Base-by-base conservation (phyloP, 2,329 filamentous ascomycete genomes). In the Blumeria hordei region DNA sequence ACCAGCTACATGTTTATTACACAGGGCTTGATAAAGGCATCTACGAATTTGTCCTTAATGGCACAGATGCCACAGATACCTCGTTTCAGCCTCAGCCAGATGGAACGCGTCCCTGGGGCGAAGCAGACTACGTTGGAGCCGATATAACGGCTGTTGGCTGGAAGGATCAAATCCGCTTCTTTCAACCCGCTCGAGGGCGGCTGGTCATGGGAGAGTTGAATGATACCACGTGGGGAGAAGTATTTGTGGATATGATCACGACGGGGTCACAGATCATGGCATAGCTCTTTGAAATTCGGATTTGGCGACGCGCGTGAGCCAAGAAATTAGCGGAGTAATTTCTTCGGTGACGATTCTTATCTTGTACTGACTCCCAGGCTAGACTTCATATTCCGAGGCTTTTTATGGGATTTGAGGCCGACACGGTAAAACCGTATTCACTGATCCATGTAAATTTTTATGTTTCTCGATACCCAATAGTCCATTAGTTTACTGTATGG, bases 1-100 rank as follows among this genome's bases (percentile, higher is more conserved):
- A 62, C 33, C 57, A 61, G 54, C 50, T 61, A 0, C 60, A 60
- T 43, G 56, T 62, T 18, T 62, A 59, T 56, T 62, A 60, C 39
- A 61, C 59, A 3, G 60, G 60, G 3, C 52, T 58, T 6, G 60
- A 62, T 41, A 28, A 35, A 18, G 53, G 58, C 3, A 56, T 61
- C 37, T 62, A 62, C 34, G 59, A 62, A 53, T 58, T 60, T 41
- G 49, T 61, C 8, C 18, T 51, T 35, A 51, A 51, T 51, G 59
- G 59, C 9, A 56, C 49, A 4, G 55, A 55, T 8, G 56, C 55
- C 10, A 58, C 59, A 16, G 57, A 56, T 6, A 58, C 57, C 1
- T 35, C 39, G 8, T 61, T 57, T 55, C 45, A 51, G 5, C 14
- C 50, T 2, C 57, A 59, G 39, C 58, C 59, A 1, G 54, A 53